phyloP scores from a whole-genome alignment of 1,284 basidiomycete genomes.

The Macrocystidia cucumis region DNA sequence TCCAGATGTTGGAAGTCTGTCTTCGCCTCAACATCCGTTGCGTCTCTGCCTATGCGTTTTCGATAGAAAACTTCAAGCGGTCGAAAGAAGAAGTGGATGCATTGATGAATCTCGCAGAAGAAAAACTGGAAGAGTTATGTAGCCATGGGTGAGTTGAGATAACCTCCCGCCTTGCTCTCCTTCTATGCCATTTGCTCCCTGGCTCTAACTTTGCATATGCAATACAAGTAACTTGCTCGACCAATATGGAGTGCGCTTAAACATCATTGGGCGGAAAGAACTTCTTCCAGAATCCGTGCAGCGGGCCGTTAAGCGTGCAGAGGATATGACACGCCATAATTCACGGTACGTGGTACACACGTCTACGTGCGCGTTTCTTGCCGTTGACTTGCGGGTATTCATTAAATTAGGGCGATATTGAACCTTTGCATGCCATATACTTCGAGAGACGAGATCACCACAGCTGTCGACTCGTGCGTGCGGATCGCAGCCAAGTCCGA shows the following conservation, averaged over 20 bases:
- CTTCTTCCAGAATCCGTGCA: conserved; percentile 78
- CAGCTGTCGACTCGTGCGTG: conserved; percentile 61
- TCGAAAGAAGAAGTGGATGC: conserved; percentile 80
- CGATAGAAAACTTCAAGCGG: conserved; percentile 97
- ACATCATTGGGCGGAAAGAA: conserved; percentile 72
- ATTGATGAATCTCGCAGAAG: conserved; percentile 81
- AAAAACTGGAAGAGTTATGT: conserved; percentile 79
- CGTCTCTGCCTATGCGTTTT: conserved; percentile 93
- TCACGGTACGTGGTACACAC: conserved; percentile 60
- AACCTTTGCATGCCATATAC: conserved; percentile 96
- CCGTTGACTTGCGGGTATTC: conserved; percentile 4
- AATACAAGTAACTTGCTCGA: conserved; percentile 65
- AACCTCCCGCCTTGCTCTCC: too few species aligned
- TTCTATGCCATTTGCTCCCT: conserved; percentile 1
- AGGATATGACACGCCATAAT: conserved; percentile 75
- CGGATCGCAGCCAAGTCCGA: conserved; percentile 34
- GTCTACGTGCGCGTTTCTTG: conserved; percentile 5
- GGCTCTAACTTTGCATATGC: conserved; percentile 1
- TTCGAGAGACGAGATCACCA: conserved; percentile 87
- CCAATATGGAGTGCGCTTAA: conserved; percentile 78
- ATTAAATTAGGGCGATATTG: conserved; percentile 63
- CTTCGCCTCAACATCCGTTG: conserved; percentile 69
- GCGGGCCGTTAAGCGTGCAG: conserved; percentile 66
- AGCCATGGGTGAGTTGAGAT: conserved; percentile 71
- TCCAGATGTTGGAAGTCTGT: conserved; percentile 78